Base-by-base conservation (phyloP, 2,329 filamentous ascomycete genomes). In the Triangularia setosa region DNA sequence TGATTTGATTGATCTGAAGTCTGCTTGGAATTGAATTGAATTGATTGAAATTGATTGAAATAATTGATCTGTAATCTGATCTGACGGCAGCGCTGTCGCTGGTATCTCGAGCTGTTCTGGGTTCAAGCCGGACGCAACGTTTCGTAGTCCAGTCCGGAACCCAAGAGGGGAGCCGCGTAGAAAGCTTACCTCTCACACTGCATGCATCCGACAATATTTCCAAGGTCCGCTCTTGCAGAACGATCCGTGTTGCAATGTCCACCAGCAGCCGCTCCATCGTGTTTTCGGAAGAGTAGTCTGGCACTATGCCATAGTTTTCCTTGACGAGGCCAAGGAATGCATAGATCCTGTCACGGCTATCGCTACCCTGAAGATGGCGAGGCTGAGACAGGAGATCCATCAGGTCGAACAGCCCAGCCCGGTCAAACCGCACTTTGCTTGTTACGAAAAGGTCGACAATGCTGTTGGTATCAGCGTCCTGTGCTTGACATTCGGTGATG, bases 351-450 rank as follows among this genome's bases (percentile, higher is more conserved):
- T 63, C 61, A 6, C 61, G 33, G 33, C 23, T 6, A 24, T 63
- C 61, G 3, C 54, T 52, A 12, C 40, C 40, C 35, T 30, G 54
- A 23, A 63, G 24, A 18, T 58, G 54, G 12, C 61, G 23, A 35
- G 61, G 53, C 33, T 53, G 61, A 25, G 61, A 35, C n/a, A 63
- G 54, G 18, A 63, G 61, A 14, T 63, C 61, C 35, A 63, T 35
- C 25, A 63, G 14, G 16, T 58, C 61, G 61, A 33, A 63, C 25
- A 55, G 54, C 11, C 61, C 61, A 4, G 28, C 54, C 54, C 61
- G 61, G n/a, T 63, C 61, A 30, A 58, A 63, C 11, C 55, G 33
- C 35, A 63, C 24, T 44, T 63, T 63, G 44, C 61, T 63, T 4
- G 33, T 18, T 1, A 63, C 55, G 4, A 63, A 63, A 25, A 63